These are phyloP conservation scores for Starmera amethionina DNA, from an alignment of 805 yeast genomes.

Conservation along the genomic window DNA sequence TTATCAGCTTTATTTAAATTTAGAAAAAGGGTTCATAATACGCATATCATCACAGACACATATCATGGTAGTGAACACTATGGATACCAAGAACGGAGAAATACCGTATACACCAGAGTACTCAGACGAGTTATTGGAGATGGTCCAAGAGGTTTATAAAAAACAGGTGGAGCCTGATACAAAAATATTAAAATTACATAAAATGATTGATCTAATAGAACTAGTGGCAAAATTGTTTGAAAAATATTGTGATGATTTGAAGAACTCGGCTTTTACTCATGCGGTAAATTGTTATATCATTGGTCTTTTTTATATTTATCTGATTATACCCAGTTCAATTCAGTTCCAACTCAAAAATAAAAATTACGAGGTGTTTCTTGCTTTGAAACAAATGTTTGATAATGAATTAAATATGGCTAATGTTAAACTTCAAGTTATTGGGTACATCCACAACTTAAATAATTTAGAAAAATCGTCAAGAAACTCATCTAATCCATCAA, in stretches of 20 bases:
- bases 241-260: conserved; percentile 16
- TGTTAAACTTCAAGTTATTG: conserved; percentile 25
- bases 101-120: conserved; percentile 27
- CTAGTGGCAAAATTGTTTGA: conserved; percentile 26
- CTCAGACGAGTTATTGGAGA: conserved; percentile 25
- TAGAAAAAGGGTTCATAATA: no score
- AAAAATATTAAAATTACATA: conserved; percentile 23
- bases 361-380: conserved; percentile 26
- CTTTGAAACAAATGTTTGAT: conserved; percentile 25
- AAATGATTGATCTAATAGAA: conserved; percentile 27
- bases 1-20: no score
- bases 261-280: conserved; percentile 13
- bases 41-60: not conserved
- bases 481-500: not conserved
- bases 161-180: conserved; percentile 22
- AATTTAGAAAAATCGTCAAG: not conserved
- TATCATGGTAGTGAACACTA: no score
- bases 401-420: conserved; percentile 29
- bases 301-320: conserved; percentile 26
- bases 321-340: conserved; percentile 28
- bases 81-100: not conserved
- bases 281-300: conserved; percentile 24
- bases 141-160: conserved; percentile 21
- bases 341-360: conserved; percentile 31
- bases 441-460: conserved; percentile 21